These are phyloP conservation scores for Multifurca ochricompacta DNA, from an alignment of 768 basidiomycete genomes.

Conservation along the genomic window DNA sequence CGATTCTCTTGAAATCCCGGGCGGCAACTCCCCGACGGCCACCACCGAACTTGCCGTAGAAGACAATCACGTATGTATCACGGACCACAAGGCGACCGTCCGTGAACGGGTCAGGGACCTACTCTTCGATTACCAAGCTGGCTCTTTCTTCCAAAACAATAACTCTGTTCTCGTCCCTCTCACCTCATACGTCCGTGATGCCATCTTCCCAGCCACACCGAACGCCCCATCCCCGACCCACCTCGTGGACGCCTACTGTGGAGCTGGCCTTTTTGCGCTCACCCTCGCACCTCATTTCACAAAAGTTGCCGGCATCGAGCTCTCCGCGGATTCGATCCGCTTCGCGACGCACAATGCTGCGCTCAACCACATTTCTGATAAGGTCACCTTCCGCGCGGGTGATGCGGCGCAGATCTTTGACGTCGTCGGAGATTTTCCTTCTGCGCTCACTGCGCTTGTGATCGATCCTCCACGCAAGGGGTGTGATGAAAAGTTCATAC, in stretches of 20 bases:
- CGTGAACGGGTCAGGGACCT: conserved; percentile 78
- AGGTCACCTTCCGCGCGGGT: conserved; percentile 65
- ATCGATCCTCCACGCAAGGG: conserved; percentile 95
- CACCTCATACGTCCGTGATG: conserved; percentile 72
- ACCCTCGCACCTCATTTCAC: conserved; percentile 68
- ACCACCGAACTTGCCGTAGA: conserved; percentile 24
- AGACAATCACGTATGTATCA: conserved; percentile 69
- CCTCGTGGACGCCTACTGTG: conserved; percentile 94
- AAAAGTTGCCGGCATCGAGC: conserved; percentile 82
- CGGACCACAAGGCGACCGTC: conserved; percentile 70
- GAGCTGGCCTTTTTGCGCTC: conserved; percentile 82
- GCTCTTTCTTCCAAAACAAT: conserved; percentile 99
- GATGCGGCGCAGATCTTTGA: conserved; percentile 84
- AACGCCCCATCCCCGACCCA: conserved; percentile 47
- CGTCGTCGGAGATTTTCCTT: conserved; percentile 56
- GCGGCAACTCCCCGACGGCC: conserved; percentile 23
- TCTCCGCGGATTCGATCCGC: conserved; percentile 63
- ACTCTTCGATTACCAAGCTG: conserved; percentile 78
- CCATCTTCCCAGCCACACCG: conserved; percentile 42
- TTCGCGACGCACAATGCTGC: conserved; percentile 58
- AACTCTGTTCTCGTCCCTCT: conserved; percentile 82
- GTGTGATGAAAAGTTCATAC: conserved; percentile 71
- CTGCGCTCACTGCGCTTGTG: conserved; percentile 56
- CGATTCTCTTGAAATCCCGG: conserved; percentile 53
- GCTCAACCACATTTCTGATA: conserved; percentile 50